Conservation (phyloP, 768 basidiomycete species). For the Rhizopogon rudus region DNA sequence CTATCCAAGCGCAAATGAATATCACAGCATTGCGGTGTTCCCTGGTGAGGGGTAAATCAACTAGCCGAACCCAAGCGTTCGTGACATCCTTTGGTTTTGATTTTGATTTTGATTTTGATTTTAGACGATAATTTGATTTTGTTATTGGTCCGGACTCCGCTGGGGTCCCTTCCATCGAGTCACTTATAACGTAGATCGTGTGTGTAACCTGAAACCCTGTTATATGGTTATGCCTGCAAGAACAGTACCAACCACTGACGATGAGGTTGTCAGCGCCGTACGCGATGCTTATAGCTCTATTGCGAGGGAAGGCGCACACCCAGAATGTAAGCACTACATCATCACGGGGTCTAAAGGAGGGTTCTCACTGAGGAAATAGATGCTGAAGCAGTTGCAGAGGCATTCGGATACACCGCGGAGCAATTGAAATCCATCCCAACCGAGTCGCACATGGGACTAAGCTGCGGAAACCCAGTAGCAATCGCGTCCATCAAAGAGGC, state of each 20-base stretch:
- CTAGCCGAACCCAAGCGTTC: too few species aligned
- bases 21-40: too few species aligned
- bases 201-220: too few species aligned
- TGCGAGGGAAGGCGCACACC: conserved; percentile 1
- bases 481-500: conserved; percentile 44
- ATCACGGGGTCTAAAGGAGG: background rate
- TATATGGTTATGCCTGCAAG: background rate
- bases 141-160: background rate
- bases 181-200: too few species aligned
- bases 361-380: conserved; percentile 10
- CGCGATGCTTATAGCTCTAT: conserved; percentile 1
- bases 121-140: background rate
- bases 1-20: too few species aligned
- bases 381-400: conserved; percentile 31
- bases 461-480: conserved; percentile 51
- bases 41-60: too few species aligned
- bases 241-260: background rate
- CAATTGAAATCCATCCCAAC: conserved; percentile 39
- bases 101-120: background rate
- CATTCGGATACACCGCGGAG: conserved; percentile 44
- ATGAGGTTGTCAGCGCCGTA: conserved; percentile 1
- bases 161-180: too few species aligned
- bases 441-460: conserved; percentile 43
- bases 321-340: conserved; percentile 8
- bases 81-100: too few species aligned